Evolutionary conservation across 345 rosid genomes (phyloP).

Genomic region (Eucalyptus cladocalyx): DNA sequence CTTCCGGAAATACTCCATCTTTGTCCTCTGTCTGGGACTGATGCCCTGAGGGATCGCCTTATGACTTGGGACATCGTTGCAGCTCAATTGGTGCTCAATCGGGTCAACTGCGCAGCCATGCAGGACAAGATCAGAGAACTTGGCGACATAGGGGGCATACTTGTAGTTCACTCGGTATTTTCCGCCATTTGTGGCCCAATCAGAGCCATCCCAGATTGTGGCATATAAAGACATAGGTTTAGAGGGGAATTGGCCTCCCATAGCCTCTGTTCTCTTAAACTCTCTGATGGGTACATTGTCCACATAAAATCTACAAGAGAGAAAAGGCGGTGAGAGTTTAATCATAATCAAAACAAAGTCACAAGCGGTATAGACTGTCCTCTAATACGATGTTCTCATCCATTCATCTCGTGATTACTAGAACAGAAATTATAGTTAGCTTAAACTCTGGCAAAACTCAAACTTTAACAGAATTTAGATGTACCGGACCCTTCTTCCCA

Average conservation of each 20-base stretch:
- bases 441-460: not conserved
- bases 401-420: not conserved
- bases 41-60: constrained; percentile 19
- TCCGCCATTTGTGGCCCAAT: constrained; percentile 97
- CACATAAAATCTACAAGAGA: constrained; percentile 55
- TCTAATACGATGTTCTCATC: not conserved
- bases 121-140: constrained; percentile 61
- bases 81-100: constrained; percentile 35
- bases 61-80: constrained; percentile 27
- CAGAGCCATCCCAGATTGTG: constrained; percentile 95
- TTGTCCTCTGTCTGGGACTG: constrained; percentile 27
- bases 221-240: constrained; percentile 96
- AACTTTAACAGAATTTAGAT: not conserved
- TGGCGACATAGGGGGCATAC: constrained; percentile 67
- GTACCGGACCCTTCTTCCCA: not conserved
- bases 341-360: not conserved
- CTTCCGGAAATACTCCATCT: constrained; percentile 58
- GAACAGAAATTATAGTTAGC: not conserved
- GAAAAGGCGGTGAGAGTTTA: not conserved
- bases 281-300: constrained; percentile 76
- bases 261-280: constrained; percentile 44
- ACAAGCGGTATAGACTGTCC: not conserved
- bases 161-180: constrained; percentile 89
- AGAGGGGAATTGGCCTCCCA: constrained; percentile 88
- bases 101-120: constrained; percentile 92